Evolutionary conservation across 768 basidiomycete genomes (phyloP), one percentile per base, ranked within the genome.

Genomic region (Basidioascus undulatus): DNA sequence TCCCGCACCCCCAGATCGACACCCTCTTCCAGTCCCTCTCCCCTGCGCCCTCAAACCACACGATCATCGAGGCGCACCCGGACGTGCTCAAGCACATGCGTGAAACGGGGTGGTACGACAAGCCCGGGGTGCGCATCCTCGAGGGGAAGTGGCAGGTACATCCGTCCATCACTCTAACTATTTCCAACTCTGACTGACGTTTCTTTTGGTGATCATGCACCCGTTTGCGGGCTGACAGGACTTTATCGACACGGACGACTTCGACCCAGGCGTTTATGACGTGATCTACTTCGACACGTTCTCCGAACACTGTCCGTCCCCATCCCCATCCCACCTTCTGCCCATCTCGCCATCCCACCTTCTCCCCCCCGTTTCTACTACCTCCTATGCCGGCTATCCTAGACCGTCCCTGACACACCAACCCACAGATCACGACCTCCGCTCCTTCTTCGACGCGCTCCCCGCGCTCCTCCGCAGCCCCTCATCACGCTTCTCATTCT

Each of bases 31-130:
- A 86, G 59, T 55, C 62, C 3, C 59, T 77, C 12, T 53, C 66
- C 3, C 59, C 61, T 5, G 62, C 62, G 25, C 84, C 86, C 0
- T 51, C 64, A 12, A 60, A 68, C 32, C 92, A 98, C 55, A 71
- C 79, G 43, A 89, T 98, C 49, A 73, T 94, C 42, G 92, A 98
- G 59, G 74, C 89, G 1, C 92, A 98, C 53, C 76, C 77, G 0
- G 79, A 86, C 52, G 86, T 96, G 4, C 66, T 94, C n/a, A 59
- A 64, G 37, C 67, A 80, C 49, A 84, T 92, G 72, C 69, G 67
- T 46, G 59, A 65, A 23, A 50, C 62, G 15, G 65, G 86, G 0
- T 92, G 89, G 76, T 70, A 78, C 52, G 64, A 71, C 21, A 76
- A 72, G 54, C 62, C 68, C 0, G 74, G 74, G 6, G 80, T 94